These are phyloP conservation scores for Drosera capensis DNA, from an alignment of 148 eudicot genomes.

Conservation along the genomic window DNA sequence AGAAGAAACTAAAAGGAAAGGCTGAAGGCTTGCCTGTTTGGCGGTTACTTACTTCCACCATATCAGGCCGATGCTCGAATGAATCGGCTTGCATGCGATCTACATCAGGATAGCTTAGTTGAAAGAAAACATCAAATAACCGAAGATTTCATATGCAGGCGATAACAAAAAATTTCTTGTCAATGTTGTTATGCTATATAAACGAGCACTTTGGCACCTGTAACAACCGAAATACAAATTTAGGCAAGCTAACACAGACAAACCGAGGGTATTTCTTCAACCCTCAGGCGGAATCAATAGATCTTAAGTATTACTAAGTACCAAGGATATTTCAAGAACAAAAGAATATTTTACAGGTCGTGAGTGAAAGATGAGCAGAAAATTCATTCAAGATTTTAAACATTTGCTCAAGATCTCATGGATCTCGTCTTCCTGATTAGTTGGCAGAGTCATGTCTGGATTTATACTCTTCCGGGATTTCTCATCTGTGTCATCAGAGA, in stretches of 20 bases:
- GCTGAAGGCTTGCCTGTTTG: slow-evolving; percentile 36
- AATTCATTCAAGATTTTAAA: background rate
- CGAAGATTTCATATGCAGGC: too few relatives aligned
- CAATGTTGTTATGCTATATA: too few relatives aligned
- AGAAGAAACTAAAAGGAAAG: too few relatives aligned
- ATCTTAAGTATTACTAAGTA: too few relatives aligned
- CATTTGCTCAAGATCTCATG: slow-evolving; percentile 4
- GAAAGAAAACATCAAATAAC: slow-evolving; percentile 5
- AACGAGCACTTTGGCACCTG: background rate
- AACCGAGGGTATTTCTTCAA: too few relatives aligned
- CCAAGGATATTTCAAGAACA: too few relatives aligned
- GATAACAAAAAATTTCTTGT: too few relatives aligned
- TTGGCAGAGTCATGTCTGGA: slow-evolving; percentile 40
- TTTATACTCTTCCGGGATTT: slow-evolving; percentile 47
- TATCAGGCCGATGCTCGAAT: slow-evolving; percentile 31
- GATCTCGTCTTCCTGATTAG: slow-evolving; percentile 55
- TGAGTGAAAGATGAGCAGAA: too few relatives aligned
- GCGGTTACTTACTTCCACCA: slow-evolving; percentile 46
- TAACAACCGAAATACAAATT: too few relatives aligned
- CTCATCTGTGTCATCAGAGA: slow-evolving; percentile 98
- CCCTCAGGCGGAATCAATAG: too few relatives aligned
- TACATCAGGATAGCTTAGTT: slow-evolving; percentile 23
- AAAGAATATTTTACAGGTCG: too few relatives aligned
- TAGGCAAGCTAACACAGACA: too few relatives aligned
- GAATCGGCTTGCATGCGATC: slow-evolving; percentile 16